A percentile compares a stretch with the other conserved stretches of the same genome.
Evolutionary conservation across 805 yeast genomes (phyloP).

Genomic region (Candida dajiaensis): DNA sequence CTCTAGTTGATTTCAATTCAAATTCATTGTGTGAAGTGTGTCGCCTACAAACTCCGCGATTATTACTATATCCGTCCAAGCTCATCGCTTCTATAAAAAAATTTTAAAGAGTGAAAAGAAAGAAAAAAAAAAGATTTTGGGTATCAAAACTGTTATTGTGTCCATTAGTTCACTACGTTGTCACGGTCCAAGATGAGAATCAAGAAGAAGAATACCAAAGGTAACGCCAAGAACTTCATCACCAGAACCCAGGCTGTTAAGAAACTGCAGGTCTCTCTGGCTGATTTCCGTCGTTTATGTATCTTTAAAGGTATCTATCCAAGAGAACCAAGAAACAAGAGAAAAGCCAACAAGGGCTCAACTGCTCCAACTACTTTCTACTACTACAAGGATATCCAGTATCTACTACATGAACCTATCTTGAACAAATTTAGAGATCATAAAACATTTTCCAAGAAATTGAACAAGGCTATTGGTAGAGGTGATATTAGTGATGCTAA

Average conservation of each 20-base stretch:
- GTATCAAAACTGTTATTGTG: too few species aligned
- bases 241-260: slow-evolving; percentile 93
- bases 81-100: background rate
- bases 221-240: slow-evolving; percentile 87
- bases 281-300: slow-evolving; percentile 95
- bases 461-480: slow-evolving; percentile 83
- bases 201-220: slow-evolving; percentile 77
- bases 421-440: slow-evolving; percentile 89
- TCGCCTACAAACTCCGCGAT: background rate
- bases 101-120: background rate
- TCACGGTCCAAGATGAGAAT: slow-evolving; percentile 35
- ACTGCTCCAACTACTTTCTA: slow-evolving; percentile 94
- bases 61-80: background rate
- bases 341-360: slow-evolving; percentile 97
- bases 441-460: slow-evolving; percentile 87
- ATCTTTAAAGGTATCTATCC: slow-evolving; percentile 98
- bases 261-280: slow-evolving; percentile 86
- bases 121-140: background rate
- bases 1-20: too few species aligned
- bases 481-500: slow-evolving; percentile 90
- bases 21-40: background rate
- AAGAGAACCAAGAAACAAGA: slow-evolving; percentile 91
- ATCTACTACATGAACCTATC: slow-evolving; percentile 91
- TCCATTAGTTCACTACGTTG: background rate
- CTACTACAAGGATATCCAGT: slow-evolving; percentile 90